Conservation (phyloP, 2,329 filamentous ascomycete genomes). For the Exophiala phaeomuriformis region DNA sequence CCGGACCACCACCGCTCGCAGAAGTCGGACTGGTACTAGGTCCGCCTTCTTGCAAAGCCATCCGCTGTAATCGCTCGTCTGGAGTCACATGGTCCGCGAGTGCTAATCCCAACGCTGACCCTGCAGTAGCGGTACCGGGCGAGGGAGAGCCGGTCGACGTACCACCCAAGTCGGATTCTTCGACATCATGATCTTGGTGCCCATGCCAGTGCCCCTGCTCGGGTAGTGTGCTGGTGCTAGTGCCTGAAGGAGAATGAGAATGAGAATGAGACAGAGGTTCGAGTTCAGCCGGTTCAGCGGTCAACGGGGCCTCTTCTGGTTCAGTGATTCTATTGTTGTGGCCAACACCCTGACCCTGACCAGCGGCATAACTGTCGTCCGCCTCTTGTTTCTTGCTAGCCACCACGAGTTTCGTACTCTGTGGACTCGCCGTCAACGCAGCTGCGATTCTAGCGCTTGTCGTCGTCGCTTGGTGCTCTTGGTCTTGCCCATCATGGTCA, state of each 20-base stretch:
- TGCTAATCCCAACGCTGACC: no score
- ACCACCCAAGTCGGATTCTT: no score
- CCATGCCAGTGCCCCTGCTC: neutral
- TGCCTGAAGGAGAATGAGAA: no score
- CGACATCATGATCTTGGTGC: neutral
- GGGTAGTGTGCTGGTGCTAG: slow-evolving; percentile 1
- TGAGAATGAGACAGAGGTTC: slow-evolving; percentile 13
- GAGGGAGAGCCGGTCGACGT: no score
- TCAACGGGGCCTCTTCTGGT: slow-evolving; percentile 7
- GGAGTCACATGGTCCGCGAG: no score
- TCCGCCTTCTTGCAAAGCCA: no score
- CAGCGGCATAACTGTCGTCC: neutral
- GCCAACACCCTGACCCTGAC: no score
- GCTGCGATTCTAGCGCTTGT: slow-evolving; percentile 10
- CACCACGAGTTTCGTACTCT: slow-evolving; percentile 4
- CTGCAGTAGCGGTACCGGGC: no score
- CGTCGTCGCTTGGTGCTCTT: no score
- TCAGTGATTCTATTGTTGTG: neutral
- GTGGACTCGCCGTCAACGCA: slow-evolving; percentile 15
- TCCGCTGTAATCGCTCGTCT: no score
- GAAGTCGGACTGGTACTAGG: neutral
- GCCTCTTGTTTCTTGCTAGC: slow-evolving; percentile 4
- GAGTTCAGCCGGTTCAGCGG: slow-evolving; percentile 17
- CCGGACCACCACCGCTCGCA: neutral
- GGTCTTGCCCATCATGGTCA: no score